Conservation (phyloP, 2,329 filamentous ascomycete species). For the Monosporascus sp. region DNA sequence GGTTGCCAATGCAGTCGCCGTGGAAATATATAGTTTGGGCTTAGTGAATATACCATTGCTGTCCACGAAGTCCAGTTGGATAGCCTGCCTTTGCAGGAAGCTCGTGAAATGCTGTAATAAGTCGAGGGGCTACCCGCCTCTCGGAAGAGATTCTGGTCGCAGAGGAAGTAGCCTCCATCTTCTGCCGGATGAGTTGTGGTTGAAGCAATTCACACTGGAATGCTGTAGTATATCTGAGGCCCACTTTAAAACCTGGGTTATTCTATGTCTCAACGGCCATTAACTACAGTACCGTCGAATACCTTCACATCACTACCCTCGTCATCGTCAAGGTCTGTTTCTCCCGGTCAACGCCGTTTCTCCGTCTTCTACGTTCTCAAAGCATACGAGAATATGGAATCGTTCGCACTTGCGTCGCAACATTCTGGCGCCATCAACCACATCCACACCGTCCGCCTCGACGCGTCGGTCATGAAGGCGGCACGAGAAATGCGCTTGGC, state of each 20-base stretch:
- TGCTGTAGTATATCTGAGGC: neutral
- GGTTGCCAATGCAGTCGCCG: too few species aligned
- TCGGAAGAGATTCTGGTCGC: too few species aligned
- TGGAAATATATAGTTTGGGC: neutral
- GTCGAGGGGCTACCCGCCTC: too few species aligned
- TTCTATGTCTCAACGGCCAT: too few species aligned
- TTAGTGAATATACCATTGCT: neutral
- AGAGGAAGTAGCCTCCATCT: too few species aligned
- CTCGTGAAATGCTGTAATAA: too few species aligned
- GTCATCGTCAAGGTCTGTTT: neutral
- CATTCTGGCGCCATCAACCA: constrained; percentile 30
- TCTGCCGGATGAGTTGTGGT: too few species aligned
- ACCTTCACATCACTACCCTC: too few species aligned
- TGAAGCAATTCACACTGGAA: too few species aligned
- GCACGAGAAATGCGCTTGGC: constrained; percentile 26
- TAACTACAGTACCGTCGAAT: too few species aligned
- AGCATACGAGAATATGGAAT: constrained; percentile 22
- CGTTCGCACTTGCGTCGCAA: constrained; percentile 27
- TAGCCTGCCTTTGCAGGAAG: neutral
- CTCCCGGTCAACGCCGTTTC: too few species aligned
- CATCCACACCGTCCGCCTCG: constrained; percentile 24
- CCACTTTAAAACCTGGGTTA: neutral
- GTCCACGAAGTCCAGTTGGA: neutral
- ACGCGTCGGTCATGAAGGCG: constrained; percentile 18
- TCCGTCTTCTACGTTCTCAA: too few species aligned